These are phyloP conservation scores for Microbotryomycetes sp. DNA, from an alignment of 1,284 basidiomycete species.

Conservation along the genomic window DNA sequence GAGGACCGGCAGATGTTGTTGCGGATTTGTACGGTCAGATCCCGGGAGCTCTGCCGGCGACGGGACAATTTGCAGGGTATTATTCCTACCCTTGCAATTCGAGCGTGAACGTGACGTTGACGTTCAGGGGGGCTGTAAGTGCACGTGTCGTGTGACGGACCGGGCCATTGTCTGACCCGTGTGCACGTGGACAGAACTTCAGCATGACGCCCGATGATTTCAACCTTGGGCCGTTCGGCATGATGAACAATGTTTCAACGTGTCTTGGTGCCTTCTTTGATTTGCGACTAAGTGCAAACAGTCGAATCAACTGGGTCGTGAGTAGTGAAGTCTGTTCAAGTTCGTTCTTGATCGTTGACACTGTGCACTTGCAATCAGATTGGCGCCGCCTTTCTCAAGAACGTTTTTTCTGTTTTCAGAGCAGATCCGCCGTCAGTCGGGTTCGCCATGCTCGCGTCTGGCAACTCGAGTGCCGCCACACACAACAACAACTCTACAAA, in stretches of 20 bases:
- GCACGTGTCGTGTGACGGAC: not conserved
- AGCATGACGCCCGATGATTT: conserved; percentile 37
- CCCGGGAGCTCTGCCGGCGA: conserved; percentile 31
- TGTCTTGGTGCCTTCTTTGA: conserved; percentile 39
- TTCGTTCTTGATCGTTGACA: not conserved
- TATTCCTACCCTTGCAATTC: conserved; percentile 35
- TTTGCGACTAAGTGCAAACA: conserved; percentile 40
- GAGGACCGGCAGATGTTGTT: conserved; percentile 33
- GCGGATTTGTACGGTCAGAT: conserved; percentile 32
- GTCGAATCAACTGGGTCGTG: conserved; percentile 48
- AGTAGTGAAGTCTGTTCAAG: not conserved
- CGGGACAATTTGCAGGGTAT: conserved; percentile 33
- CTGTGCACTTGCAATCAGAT: conserved; percentile 17
- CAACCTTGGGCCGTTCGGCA: conserved; percentile 36
- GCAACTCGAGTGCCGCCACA: conserved; percentile 3
- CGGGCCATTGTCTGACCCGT: conserved; percentile 4
- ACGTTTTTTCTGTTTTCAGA: conserved; percentile 43
- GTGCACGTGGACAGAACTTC: conserved; percentile 22
- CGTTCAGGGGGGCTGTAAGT: conserved; percentile 31
- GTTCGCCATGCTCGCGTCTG: conserved; percentile 42
- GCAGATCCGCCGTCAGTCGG: conserved; percentile 46
- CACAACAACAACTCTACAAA: not conserved
- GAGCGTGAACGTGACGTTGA: conserved; percentile 25
- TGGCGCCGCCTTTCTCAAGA: conserved; percentile 39
- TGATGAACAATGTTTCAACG: conserved; percentile 29